Evolutionary conservation across 2,329 filamentous ascomycete genomes (phyloP), one percentile per base, ranked within the genome.

Genomic region (Phoma sp.): DNA sequence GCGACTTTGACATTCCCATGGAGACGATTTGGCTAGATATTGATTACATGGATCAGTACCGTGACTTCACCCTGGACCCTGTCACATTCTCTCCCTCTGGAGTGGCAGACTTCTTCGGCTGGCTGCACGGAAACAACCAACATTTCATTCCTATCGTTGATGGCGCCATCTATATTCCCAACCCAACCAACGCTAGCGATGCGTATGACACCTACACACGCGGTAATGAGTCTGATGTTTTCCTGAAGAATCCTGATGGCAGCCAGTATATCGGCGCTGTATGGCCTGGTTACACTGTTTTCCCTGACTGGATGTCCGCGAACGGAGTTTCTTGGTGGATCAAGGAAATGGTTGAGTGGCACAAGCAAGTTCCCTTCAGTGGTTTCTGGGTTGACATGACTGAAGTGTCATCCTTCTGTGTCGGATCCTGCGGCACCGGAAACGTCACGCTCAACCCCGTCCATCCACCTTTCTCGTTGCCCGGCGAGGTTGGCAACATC

Each of bases 121-220:
- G 77, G 30, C 72, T 87, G 2, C 83, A 86, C 64, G 75, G 74
- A 4, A 78, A 79, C 56, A 80, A 81, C 25, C 83, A 83, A 56
- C 83, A 86, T 60, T 87, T 84, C 56, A 76, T 87, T 10, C 84
- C 84, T 0, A 87, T 87, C 49, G 80, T 87, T 3, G 84, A 87
- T 64, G 76, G 80, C 6, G 84, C 80, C n/a, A 88, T 90, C 50
- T 92, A 92, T 67, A 83, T 85, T 21, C 89, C 89, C 0, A 88
- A 91, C 61, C 87, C 87, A 0, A 76, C 84, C n/a, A 89, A 92
- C 65, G 78, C 79, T 1, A 84, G 80, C 30, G 89, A 92, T 55
- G 66, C 69, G 0, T 84, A 85, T 59, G 74, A 75, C 10, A 76
- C 78, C 0, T 86, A 83, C 60, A 76, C 76, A 3, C 74, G 80